These are phyloP conservation scores for Quercus ilex DNA, from an alignment of 306 rosid genomes.

Conservation along the genomic window DNA sequence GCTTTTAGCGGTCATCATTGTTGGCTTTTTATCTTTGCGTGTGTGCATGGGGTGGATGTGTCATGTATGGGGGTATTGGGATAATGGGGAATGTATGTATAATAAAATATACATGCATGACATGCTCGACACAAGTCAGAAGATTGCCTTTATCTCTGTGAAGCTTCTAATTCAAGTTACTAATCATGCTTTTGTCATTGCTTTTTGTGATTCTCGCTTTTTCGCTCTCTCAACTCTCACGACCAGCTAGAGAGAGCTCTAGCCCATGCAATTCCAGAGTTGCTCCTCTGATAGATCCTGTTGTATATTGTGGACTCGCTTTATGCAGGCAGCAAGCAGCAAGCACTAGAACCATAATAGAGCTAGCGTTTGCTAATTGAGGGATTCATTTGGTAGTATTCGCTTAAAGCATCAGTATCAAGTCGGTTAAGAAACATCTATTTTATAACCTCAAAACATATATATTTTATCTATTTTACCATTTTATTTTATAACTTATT, in stretches of 20 bases:
- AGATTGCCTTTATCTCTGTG: constrained; percentile 38
- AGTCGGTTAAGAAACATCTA: no score
- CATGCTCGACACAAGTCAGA: constrained; percentile 34
- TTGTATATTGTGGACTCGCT: not conserved
- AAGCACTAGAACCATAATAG: not conserved
- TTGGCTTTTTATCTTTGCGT: constrained; percentile 66
- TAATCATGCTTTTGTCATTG: constrained; percentile 15
- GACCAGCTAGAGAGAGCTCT: not conserved
- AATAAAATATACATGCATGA: not conserved
- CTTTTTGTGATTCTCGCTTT: constrained; percentile 21
- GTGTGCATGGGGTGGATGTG: constrained; percentile 32
- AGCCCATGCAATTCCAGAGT: not conserved
- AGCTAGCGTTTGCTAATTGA: not conserved
- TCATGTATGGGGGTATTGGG: not conserved
- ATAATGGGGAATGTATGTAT: not conserved
- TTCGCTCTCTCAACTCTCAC: not conserved
- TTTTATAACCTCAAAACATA: no score
- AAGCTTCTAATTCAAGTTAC: constrained; percentile 46
- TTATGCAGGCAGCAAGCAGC: not conserved
- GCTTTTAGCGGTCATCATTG: constrained; percentile 50
- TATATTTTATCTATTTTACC: no score
- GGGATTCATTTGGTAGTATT: no score
- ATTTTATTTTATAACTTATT: no score
- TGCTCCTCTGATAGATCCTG: not conserved
- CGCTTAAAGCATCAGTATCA: no score